Percentiles rank a stretch among this genome's conserved stretches.
Evolutionary conservation across 306 rosid genomes (phyloP).

Genomic region (Malus orientalis): DNA sequence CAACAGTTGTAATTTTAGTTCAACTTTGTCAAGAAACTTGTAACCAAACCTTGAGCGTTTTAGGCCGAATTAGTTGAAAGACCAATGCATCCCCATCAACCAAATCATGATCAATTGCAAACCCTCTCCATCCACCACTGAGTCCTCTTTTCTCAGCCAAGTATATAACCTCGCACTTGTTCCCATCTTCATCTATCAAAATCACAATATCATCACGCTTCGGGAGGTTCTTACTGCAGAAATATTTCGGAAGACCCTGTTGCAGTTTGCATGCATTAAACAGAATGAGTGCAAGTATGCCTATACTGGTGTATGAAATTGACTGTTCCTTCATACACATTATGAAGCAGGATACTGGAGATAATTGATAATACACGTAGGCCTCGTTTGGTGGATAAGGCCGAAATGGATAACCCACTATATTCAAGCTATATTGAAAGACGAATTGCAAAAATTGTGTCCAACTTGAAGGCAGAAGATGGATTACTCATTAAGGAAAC

Average conservation of each 20-base stretch:
- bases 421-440: neutral
- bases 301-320: neutral
- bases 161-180: neutral
- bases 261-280: neutral
- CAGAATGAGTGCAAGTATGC: neutral
- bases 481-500: neutral
- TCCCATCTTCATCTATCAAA: neutral
- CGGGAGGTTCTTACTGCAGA: neutral
- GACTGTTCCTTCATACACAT: neutral
- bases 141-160: neutral
- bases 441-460: neutral
- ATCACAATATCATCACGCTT: neutral
- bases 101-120: slow-evolving; percentile 66
- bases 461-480: neutral
- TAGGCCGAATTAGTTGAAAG: slow-evolving; percentile 50
- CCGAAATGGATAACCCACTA: neutral
- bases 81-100: slow-evolving; percentile 76
- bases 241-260: neutral
- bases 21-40: neutral
- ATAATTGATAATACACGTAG: neutral
- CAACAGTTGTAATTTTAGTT: neutral
- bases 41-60: slow-evolving; percentile 32
- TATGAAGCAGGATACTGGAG: neutral
- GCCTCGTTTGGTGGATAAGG: neutral
- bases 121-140: slow-evolving; percentile 29